Base-by-base conservation (phyloP, 2,329 filamentous ascomycete species). In the Epichloe typhina region DNA sequence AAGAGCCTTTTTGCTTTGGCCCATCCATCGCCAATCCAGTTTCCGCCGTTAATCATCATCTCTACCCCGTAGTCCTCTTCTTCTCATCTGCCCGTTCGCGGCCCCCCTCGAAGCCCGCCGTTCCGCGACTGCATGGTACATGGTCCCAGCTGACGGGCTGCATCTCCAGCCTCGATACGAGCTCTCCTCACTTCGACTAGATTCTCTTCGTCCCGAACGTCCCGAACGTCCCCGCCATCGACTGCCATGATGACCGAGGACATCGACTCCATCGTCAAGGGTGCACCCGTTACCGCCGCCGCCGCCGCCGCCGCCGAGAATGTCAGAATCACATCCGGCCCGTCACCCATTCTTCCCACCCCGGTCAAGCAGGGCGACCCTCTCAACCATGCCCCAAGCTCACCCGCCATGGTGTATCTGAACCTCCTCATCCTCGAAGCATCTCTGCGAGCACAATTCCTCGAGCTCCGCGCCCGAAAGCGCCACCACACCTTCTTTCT, bases 351-450 rank as follows among this genome's bases (percentile, higher is more conserved):
- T 62, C 58, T 64, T 56, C 65, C 72, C 56, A 59, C 70, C 56
- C 57, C 71, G 58, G 61, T 59, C 58, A 76, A 74, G 59, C 67
- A 72, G 31, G 70, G 71, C 63, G 88, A 94, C 64, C 88, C 88
- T 31, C 78, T 91, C 55, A 83, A 82, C 59, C 82, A 84, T 54
- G 81, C 91, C 15, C 90, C 90, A n/a, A 91, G 86, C 63, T 88
- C 88, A 15, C 90, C 90, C 44, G 88, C 88, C 50, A 93, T 95
- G 74, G 96, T 98, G 63, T 98, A 98, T 71, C 82, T 98, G 61
- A 98, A 98, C 69, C 84, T 98, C 23, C 79, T 98, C 53, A 94
- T 98, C 61, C 86, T 98, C 67, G 93, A 98, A 67, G 89, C 88
- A 46, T 95, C 89, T 5, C 75, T 98, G 37, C 88, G 93, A 57